Conservation (phyloP, 2,329 filamentous ascomycete species). For the Colletotrichum incanum region DNA sequence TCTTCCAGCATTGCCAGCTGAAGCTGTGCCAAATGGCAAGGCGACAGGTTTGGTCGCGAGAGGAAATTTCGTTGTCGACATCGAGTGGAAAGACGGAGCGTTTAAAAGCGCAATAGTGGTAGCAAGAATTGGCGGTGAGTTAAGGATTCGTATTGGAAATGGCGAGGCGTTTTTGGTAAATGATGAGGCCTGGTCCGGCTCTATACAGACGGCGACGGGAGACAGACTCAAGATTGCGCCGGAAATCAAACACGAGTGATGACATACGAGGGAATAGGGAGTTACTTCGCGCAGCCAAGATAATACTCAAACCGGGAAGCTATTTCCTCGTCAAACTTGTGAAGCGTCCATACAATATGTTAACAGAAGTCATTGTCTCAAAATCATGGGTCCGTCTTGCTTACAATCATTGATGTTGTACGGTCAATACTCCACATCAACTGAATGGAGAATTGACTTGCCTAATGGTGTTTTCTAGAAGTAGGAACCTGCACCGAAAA, state of each 20-base stretch:
- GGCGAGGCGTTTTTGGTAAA: slow-evolving; percentile 5
- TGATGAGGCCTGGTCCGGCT: not conserved
- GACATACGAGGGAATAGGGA: not conserved
- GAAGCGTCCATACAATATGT: no score
- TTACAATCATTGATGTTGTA: not conserved
- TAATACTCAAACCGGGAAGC: no score
- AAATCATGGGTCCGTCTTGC: not conserved
- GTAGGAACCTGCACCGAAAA: not conserved
- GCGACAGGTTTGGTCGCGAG: slow-evolving; percentile 1
- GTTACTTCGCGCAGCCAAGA: not conserved
- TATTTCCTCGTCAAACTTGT: no score
- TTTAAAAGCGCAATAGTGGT: not conserved
- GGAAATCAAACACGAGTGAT: not conserved
- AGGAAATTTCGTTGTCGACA: slow-evolving; percentile 16
- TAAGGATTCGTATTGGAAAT: slow-evolving; percentile 16
- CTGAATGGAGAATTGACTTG: not conserved
- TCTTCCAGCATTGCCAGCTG: slow-evolving; percentile 44
- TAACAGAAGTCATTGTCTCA: not conserved
- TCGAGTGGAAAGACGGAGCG: slow-evolving; percentile 8
- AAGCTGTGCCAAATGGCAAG: slow-evolving; percentile 15
- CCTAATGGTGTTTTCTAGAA: not conserved
- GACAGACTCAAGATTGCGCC: not conserved
- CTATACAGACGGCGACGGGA: not conserved
- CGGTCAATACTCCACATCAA: no score
- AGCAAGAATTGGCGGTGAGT: not conserved